Evolutionary conservation across 257 asterid genomes (phyloP).

Genomic region (Gardenia jasminoides): DNA sequence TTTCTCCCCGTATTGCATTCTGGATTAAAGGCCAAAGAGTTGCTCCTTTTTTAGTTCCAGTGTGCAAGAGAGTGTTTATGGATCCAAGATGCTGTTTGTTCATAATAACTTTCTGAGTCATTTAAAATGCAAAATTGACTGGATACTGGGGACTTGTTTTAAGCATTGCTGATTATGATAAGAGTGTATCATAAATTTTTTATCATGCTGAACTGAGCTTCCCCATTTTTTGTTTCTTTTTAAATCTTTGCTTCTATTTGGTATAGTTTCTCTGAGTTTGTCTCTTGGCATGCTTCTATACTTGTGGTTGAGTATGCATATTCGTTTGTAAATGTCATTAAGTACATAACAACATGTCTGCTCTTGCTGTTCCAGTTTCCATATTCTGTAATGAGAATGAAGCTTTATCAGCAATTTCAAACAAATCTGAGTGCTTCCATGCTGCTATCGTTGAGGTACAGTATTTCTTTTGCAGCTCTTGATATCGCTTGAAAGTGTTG

Average conservation of each 20-base stretch:
- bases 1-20: neutral
- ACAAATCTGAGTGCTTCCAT: slow-evolving; percentile 43
- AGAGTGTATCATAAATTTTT: too few relatives aligned
- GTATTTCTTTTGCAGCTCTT: slow-evolving; percentile 4
- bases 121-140: neutral
- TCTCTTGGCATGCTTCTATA: neutral
- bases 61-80: neutral
- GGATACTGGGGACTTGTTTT: neutral
- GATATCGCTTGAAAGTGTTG: neutral
- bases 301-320: neutral
- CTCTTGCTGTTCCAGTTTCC: slow-evolving; percentile 30
- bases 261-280: neutral
- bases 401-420: slow-evolving; percentile 39
- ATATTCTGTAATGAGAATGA: slow-evolving; percentile 36
- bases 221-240: neutral
- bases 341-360: neutral
- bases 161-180: neutral
- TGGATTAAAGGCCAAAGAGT: neutral
- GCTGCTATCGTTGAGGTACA: slow-evolving; percentile 55
- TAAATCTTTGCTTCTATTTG: neutral
- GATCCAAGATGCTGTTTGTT: neutral
- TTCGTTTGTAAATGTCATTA: neutral
- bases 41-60: neutral
- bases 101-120: neutral
- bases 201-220: neutral